Evolutionary conservation across 495 filamentous ascomycete species (phyloP).

Genomic region (Podospora conica): DNA sequence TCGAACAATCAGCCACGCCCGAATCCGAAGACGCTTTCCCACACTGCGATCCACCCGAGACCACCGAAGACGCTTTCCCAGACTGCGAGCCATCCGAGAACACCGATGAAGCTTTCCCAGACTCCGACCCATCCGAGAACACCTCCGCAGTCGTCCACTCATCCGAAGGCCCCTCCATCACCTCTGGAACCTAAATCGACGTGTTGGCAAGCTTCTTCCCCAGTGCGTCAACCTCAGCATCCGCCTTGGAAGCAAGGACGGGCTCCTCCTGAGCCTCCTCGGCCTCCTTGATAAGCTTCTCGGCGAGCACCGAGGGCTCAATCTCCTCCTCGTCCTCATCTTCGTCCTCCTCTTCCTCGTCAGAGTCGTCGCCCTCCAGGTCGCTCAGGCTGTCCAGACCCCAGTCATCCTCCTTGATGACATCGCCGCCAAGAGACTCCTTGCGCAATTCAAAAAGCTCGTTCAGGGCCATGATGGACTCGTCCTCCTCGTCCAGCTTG

Average conservation of each 20-base stretch:
- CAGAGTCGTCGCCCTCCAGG: constrained; percentile 63
- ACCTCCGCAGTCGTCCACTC: background rate
- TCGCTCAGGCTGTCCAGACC: constrained; percentile 80
- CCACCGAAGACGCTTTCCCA: no score
- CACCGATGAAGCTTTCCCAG: no score
- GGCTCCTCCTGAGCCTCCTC: constrained; percentile 69
- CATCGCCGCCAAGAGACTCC: constrained; percentile 53
- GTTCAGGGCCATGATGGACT: constrained; percentile 45
- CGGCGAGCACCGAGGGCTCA: constrained; percentile 50
- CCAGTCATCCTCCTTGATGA: constrained; percentile 64
- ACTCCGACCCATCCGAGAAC: background rate
- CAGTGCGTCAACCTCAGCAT: constrained; percentile 74
- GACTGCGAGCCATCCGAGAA: background rate
- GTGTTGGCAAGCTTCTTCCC: constrained; percentile 70
- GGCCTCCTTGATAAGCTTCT: constrained; percentile 61
- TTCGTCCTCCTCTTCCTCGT: constrained; percentile 62
- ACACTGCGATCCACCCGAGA: background rate
- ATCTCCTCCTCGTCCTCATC: constrained; percentile 56
- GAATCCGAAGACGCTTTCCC: background rate
- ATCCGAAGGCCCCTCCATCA: constrained; percentile 3
- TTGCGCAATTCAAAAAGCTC: constrained; percentile 52
- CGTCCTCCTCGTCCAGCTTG: constrained; percentile 83
- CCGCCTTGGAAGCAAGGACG: constrained; percentile 57
- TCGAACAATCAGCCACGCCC: background rate
- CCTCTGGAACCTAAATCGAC: constrained; percentile 26